These are phyloP conservation scores for Cyberlindnera sargentensis DNA, from an alignment of 805 yeast species.

Conservation along the genomic window DNA sequence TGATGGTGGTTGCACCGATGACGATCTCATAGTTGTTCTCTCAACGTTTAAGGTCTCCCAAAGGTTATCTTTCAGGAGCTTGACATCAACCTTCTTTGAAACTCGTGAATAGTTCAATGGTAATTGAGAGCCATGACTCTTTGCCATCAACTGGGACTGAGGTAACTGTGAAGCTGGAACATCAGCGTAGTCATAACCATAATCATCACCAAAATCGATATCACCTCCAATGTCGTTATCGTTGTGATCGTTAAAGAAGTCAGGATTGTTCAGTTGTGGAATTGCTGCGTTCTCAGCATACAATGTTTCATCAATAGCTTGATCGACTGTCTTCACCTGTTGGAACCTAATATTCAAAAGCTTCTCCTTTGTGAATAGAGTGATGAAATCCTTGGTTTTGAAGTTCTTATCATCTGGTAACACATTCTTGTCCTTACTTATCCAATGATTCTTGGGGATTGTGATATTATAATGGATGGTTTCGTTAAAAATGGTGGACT, in stretches of 20 bases:
- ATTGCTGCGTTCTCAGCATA: constrained; percentile 57
- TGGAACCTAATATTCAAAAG: constrained; percentile 32
- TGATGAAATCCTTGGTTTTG: constrained; percentile 59
- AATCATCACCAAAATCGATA: constrained; percentile 20
- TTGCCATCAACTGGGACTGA: constrained; percentile 18
- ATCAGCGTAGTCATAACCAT: constrained; percentile 26
- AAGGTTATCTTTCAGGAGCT: constrained; percentile 63
- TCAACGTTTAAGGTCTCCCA: constrained; percentile 48
- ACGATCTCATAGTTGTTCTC: constrained; percentile 4
- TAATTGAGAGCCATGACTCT: constrained; percentile 20
- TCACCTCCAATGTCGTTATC: constrained; percentile 28
- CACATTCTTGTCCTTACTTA: constrained; percentile 37
- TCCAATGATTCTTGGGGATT: constrained; percentile 36
- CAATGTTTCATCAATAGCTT: constrained; percentile 52
- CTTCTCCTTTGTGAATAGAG: constrained; percentile 61
- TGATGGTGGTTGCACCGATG: neutral
- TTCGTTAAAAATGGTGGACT: constrained; percentile 33
- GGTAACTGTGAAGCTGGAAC: constrained; percentile 13
- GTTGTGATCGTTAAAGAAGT: constrained; percentile 32
- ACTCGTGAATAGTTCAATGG: constrained; percentile 55
- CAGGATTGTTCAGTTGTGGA: constrained; percentile 26
- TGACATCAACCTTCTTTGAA: constrained; percentile 76
- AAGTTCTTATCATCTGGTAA: constrained; percentile 73
- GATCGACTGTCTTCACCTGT: constrained; percentile 18
- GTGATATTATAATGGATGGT: constrained; percentile 22